Evolutionary conservation across 805 yeast species (phyloP), one percentile per base, ranked within the genome.

Genomic region (Schizosaccharomyces cryophilus): DNA sequence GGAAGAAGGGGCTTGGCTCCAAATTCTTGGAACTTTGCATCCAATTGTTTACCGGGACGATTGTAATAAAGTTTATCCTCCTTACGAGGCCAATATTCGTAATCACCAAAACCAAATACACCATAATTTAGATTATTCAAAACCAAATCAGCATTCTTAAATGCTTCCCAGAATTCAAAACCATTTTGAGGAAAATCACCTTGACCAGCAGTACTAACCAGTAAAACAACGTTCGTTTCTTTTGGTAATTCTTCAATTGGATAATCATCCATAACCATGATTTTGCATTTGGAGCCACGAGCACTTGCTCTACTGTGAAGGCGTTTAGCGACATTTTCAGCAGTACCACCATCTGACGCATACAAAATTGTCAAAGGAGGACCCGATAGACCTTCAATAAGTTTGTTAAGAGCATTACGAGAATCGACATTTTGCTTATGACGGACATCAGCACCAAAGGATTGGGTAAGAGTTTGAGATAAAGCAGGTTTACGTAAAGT

Each of bases 11-110:
- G 81, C 63, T 77, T 80, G 63, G 85, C 96, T 54, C 95, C 93
- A 63, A 87, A 76, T 62, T 83, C 73, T 64, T 73, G 74, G 64
- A 90, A 73, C 64, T 83, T 81, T 64, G 78, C 79, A 69, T 73
- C 75, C 64, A 90, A 73, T 70, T 88, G 96, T 65, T 77, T 78
- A 21, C 84, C 80, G 17, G 97, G 97, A 71, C 88, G 89, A 76
- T 90, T 90, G 74, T 87, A 90, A 74, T 86, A 90, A 71, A 85
- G 90, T 66, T 82, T 82, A 73, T 90, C 97, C 72, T 90, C 95
- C 71, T 87, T 86, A 74, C 97, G 81, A 67, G 97, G 97, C 97
- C 97, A 90, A 75, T 90, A 88, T 69, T 80, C 80, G 59, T 86
- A 80, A 71, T 84, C 93, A 68, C 93, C 93, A 68, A 84, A 75